These are phyloP conservation scores for Withania somnifera DNA, from an alignment of 305 asterid species.

Conservation along the genomic window DNA sequence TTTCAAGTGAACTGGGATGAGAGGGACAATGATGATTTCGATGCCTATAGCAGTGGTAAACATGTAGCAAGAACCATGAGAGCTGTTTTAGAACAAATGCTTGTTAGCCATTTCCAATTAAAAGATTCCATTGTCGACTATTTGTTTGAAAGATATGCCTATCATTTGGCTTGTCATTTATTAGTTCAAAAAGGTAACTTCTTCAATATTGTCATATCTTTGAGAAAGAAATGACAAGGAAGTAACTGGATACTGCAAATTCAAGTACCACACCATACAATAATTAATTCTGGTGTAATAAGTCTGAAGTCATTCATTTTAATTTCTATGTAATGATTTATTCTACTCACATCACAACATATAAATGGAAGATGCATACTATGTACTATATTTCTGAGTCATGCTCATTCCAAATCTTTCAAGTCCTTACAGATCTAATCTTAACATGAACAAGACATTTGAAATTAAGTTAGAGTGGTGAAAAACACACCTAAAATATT, in stretches of 20 bases:
- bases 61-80: neutral
- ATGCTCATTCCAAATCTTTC: too few relatives aligned
- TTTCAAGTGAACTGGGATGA: constrained; percentile 1
- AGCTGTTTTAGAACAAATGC: constrained; percentile 12
- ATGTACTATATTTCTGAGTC: too few relatives aligned
- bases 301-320: too few relatives aligned
- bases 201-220: neutral
- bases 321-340: too few relatives aligned
- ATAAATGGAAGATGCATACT: too few relatives aligned
- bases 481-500: too few relatives aligned
- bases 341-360: too few relatives aligned
- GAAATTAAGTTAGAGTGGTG: too few relatives aligned
- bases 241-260: neutral
- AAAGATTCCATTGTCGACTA: constrained; percentile 3
- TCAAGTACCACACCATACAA: too few relatives aligned
- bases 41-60: neutral
- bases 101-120: constrained; percentile 8
- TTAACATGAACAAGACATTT: too few relatives aligned
- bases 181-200: neutral
- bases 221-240: neutral
- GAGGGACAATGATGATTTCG: neutral
- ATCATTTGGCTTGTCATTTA: neutral
- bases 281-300: too few relatives aligned
- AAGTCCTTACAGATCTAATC: too few relatives aligned
- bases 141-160: constrained; percentile 1